Conservation (phyloP, 306 rosid species). For the Leucaena leucocephala region DNA sequence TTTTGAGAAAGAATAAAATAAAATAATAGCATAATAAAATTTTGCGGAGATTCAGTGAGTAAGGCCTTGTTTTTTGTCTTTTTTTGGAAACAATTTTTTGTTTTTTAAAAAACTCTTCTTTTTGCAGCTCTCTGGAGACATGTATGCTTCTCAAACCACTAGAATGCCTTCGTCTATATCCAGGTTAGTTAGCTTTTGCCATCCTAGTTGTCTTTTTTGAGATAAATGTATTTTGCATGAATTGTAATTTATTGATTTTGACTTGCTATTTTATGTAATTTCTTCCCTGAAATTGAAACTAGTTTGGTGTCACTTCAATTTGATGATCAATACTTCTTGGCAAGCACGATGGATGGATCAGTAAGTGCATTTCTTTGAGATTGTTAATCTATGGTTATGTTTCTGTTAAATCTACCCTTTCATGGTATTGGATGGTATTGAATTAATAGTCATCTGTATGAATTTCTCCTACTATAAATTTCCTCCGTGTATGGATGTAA, state of each 20-base stretch:
- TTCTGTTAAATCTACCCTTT: neutral
- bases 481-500: neutral
- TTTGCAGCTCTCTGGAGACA: constrained; percentile 71
- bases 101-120: too few relatives aligned
- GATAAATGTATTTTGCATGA: constrained; percentile 6
- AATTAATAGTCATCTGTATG: constrained; percentile 8
- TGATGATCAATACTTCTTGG: constrained; percentile 84
- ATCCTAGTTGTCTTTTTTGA: constrained; percentile 25
- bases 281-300: constrained; percentile 37
- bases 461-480: constrained; percentile 17
- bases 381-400: neutral
- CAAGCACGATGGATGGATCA: constrained; percentile 98
- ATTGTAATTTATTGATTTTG: constrained; percentile 7
- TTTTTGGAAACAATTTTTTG: too few relatives aligned
- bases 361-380: constrained; percentile 54
- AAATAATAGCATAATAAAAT: constrained; percentile 10
- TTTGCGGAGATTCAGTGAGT: constrained; percentile 24
- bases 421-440: constrained; percentile 27
- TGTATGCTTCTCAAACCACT: constrained; percentile 58
- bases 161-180: constrained; percentile 86
- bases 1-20: constrained; percentile 32
- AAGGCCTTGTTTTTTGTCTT: too few relatives aligned
- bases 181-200: constrained; percentile 53
- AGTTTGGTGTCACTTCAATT: constrained; percentile 79
- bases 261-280: constrained; percentile 25